Conservation (phyloP, 2,329 filamentous ascomycete genomes). For the Botrytis fabae region DNA sequence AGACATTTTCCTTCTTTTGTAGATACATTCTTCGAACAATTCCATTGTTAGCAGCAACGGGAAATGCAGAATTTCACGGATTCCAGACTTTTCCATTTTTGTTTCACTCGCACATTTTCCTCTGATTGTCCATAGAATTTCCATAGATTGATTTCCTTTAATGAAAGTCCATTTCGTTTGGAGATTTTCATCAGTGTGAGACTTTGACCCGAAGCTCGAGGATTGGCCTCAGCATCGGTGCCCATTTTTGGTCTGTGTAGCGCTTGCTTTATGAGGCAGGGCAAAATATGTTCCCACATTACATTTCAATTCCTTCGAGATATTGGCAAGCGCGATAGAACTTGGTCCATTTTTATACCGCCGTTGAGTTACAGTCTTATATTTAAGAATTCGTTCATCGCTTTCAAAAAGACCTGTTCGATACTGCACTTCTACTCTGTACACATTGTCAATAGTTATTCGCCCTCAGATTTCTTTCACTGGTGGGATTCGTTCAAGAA, state of each 20-base stretch:
- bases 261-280: not conserved
- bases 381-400: not conserved
- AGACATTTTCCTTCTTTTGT: not conserved
- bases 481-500: not conserved
- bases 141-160: not conserved
- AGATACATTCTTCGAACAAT: not conserved
- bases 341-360: not conserved
- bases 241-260: constrained; percentile 3
- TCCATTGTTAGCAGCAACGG: not conserved
- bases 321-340: constrained; percentile 4
- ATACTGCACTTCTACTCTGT: not conserved
- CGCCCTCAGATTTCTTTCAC: not conserved
- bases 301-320: constrained; percentile 3
- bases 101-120: not conserved
- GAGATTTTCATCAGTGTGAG: not conserved
- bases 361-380: not conserved
- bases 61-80: not conserved
- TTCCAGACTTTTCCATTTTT: not conserved
- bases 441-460: not conserved
- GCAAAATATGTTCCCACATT: not conserved
- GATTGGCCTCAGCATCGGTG: not conserved
- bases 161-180: not conserved
- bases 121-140: not conserved
- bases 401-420: not conserved
- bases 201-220: not conserved